Evolutionary conservation across 192 early-diverging fungal genomes (phyloP), one percentile per base, ranked within the genome.

Genomic region (Coemansia reversa): DNA sequence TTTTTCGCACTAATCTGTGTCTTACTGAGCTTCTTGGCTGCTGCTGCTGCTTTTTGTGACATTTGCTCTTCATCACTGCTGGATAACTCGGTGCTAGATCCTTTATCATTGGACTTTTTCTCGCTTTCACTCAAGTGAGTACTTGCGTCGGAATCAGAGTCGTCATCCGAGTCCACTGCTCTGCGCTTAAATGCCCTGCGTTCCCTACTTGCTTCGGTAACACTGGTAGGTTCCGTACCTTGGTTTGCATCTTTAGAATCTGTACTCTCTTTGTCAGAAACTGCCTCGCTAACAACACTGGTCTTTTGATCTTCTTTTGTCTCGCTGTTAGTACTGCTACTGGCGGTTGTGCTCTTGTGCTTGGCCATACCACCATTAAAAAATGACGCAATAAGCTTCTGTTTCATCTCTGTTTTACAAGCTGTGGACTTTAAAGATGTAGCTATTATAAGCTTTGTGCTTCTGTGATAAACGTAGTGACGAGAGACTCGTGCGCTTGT

Each of bases 381-480:
- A 35, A 78, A 78, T 7, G 76, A 73, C 8, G 66, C 58, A 18
- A 78, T 33, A 4, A 55, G 63, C 33, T 62, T 60, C 45, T 78
- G 76, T 27, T 78, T 72, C 76, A 73, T 78, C 30, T 27, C 50
- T 52, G 1, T 16, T 7, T 32, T 32, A 7, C 30, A 5, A 5
- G 30, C 30, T 32, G 30, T 32, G 3, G 30, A 7, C 30, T 32
- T 32, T 32, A 32, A 5, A 32, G 3, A 7, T 32, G 30, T 32
- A 32, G 30, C 7, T 32, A 32, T 32, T 32, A 32, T 32, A 32
- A 7, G 30, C 7, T 7, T 32, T 7, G 30, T 7, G 30, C 7
- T 32, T 32, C 3, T 32, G 7, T 32, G 30, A 7, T 32, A 32
- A 32, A 7, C 30, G 30, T 7, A 32, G 53, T 27, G 53, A 23